Evolutionary conservation across 768 basidiomycete genomes (phyloP).

Genomic region (Galerina marginata): DNA sequence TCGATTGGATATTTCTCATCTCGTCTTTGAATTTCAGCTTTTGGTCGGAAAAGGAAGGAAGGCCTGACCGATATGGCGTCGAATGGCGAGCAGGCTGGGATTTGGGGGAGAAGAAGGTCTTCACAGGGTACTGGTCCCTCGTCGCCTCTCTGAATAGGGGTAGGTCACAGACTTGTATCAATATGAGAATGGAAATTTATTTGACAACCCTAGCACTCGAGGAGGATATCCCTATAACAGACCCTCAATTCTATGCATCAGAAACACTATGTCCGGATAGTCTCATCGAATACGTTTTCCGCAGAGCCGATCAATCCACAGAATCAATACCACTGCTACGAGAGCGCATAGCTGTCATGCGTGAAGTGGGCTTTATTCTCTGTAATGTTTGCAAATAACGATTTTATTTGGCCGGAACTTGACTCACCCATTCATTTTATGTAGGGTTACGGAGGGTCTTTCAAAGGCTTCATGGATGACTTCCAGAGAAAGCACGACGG

Average conservation of each 20-base stretch:
- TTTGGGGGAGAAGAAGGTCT: constrained; percentile 51
- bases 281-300: constrained; percentile 72
- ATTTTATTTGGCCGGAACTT: neutral
- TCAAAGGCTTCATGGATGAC: constrained; percentile 63
- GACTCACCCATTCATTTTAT: neutral
- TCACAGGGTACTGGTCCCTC: constrained; percentile 89
- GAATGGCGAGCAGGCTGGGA: constrained; percentile 78
- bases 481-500: constrained; percentile 59
- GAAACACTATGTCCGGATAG: constrained; percentile 71
- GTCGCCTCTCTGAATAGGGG: constrained; percentile 86
- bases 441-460: constrained; percentile 75
- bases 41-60: constrained; percentile 78
- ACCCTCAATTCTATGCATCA: constrained; percentile 81
- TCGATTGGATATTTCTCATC: constrained; percentile 91
- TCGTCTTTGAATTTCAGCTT: constrained; percentile 88
- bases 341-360: constrained; percentile 78
- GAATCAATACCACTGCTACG: constrained; percentile 74
- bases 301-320: constrained; percentile 55
- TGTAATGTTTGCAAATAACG: constrained; percentile 56
- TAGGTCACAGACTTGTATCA: constrained; percentile 32
- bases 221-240: constrained; percentile 80
- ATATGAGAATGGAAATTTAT: neutral
- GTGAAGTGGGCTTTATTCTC: constrained; percentile 76
- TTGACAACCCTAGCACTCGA: constrained; percentile 56
- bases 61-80: constrained; percentile 71